Conservation (phyloP, 208 protist genomes). For the Leishmania tropica region DNA sequence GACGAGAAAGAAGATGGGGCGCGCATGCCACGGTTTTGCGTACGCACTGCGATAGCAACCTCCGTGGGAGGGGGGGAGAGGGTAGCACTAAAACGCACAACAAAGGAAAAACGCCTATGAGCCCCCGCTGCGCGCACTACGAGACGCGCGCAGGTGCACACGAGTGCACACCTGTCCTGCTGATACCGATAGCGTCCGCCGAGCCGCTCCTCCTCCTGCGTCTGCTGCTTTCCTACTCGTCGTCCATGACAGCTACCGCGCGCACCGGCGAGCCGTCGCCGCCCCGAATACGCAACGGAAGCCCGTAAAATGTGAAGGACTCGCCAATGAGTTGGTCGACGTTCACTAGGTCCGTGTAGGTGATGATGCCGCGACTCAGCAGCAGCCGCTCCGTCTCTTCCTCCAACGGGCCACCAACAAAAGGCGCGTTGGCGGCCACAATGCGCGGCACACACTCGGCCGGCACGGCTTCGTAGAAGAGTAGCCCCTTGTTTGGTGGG, state of each 20-base stretch:
- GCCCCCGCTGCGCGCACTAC: background rate
- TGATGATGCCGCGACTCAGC: constrained; percentile 32
- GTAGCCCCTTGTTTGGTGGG: constrained; percentile 23
- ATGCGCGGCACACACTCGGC: constrained; percentile 14
- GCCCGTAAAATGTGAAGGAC: constrained; percentile 39
- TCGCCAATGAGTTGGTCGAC: constrained; percentile 28
- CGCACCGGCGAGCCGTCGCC: constrained; percentile 57
- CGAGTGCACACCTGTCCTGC: background rate
- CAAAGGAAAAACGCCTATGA: background rate
- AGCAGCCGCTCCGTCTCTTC: constrained; percentile 40
- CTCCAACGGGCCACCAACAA: constrained; percentile 42
- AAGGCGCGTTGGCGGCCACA: constrained; percentile 24
- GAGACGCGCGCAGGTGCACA: background rate
- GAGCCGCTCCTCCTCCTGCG: background rate
- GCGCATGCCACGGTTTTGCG: background rate
- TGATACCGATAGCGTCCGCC: background rate
- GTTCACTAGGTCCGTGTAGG: constrained; percentile 55
- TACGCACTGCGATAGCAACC: background rate
- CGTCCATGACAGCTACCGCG: constrained; percentile 37
- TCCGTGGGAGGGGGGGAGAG: background rate
- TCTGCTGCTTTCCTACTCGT: background rate
- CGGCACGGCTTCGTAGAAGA: constrained; percentile 36
- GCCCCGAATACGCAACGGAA: constrained; percentile 44
- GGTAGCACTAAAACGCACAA: too few relatives aligned
- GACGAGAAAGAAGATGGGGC: background rate